Evolutionary conservation across 2,329 filamentous ascomycete species (phyloP).

Genomic region (Trichoderma hamatum): DNA sequence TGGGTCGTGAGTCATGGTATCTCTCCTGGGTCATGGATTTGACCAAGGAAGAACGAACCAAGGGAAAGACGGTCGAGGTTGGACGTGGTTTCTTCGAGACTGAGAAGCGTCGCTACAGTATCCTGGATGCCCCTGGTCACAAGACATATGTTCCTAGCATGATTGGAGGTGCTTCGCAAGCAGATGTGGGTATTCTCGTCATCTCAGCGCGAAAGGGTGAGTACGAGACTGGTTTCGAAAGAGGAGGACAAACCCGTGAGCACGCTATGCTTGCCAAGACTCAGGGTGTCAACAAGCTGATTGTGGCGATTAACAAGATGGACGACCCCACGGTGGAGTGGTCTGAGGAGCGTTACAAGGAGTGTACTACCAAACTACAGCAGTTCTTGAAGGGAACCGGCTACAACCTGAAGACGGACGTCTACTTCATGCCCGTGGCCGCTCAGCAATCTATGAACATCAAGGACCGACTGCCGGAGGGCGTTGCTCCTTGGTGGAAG

Average conservation of each 20-base stretch:
- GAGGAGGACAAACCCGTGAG: slow-evolving; percentile 95
- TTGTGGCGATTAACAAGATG: slow-evolving; percentile 99
- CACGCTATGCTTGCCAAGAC: slow-evolving; percentile 98
- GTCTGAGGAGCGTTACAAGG: slow-evolving; percentile 89
- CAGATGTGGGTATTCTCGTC: slow-evolving; percentile 91
- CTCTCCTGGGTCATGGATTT: slow-evolving; percentile 97
- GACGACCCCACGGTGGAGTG: slow-evolving; percentile 95
- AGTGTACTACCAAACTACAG: slow-evolving; percentile 86
- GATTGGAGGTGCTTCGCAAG: slow-evolving; percentile 93
- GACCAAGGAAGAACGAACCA: slow-evolving; percentile 92
- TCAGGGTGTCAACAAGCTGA: slow-evolving; percentile 94
- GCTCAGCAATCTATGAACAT: slow-evolving; percentile 85
- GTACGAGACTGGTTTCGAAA: slow-evolving; percentile 97
- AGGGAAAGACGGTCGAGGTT: slow-evolving; percentile 98
- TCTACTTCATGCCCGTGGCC: slow-evolving; percentile 95
- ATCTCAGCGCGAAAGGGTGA: slow-evolving; percentile 97
- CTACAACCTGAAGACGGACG: slow-evolving; percentile 91
- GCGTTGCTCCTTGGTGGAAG: slow-evolving; percentile 78
- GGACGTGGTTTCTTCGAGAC: slow-evolving; percentile 96
- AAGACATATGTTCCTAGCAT: slow-evolving; percentile 98
- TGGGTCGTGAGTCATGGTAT: slow-evolving; percentile 98
- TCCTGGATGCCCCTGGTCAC: slow-evolving; percentile 94
- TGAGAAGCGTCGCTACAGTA: slow-evolving; percentile 93
- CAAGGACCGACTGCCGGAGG: slow-evolving; percentile 82
- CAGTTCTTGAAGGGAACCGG: slow-evolving; percentile 90